Base-by-base conservation (phyloP, 805 yeast genomes). In the Spathaspora girioi region DNA sequence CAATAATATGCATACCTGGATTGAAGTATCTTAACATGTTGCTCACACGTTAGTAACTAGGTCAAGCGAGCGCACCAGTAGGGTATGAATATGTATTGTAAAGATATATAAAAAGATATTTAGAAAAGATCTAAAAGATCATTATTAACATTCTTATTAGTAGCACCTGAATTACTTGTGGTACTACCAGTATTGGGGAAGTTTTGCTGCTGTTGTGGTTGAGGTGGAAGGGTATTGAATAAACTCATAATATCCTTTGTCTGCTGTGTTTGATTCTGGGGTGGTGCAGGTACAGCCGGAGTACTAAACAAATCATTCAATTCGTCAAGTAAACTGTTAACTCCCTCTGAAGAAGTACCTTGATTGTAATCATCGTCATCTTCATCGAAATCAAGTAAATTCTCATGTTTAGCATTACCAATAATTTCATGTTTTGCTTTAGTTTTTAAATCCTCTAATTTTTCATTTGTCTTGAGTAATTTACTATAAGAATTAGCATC, bases 351-450 rank as follows among this genome's bases (percentile, higher is more conserved):
- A 6, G 26, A 23, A 23, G 26, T 23, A 23, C 26, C 26, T 27
- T 48, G 41, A n/a, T 14, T 31, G n/a, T n/a, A n/a, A n/a, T n/a
- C n/a, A 47, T 10, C 49, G 9, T 72, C 80, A 45, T 83, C 89
- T 54, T 84, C 89, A 60, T 87, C 97, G 56, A 93, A 84, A 65
- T 93, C 97, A 48, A 93, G 79, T 57, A 94, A 75, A 59, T 89
- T 89, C 59, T 90, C 97, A 45, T 86, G 84, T 59, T 84, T 83
- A 27, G 78, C 80, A 45, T 79, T 80, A 51, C 75, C 78, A 45
- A 83, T 81, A 51, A 86, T 81, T 61, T 90, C 97, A 52, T 82
- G 83, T 57, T 82, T 84, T 10, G 97, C 97, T 58, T 86, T 70
- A 54, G 80, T 82, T 57, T 83, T 84, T 66, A 89, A 81, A 64